Evolutionary conservation across 768 basidiomycete genomes (phyloP), one percentile per base, ranked within the genome.

Genomic region (Trametes sanguinea): DNA sequence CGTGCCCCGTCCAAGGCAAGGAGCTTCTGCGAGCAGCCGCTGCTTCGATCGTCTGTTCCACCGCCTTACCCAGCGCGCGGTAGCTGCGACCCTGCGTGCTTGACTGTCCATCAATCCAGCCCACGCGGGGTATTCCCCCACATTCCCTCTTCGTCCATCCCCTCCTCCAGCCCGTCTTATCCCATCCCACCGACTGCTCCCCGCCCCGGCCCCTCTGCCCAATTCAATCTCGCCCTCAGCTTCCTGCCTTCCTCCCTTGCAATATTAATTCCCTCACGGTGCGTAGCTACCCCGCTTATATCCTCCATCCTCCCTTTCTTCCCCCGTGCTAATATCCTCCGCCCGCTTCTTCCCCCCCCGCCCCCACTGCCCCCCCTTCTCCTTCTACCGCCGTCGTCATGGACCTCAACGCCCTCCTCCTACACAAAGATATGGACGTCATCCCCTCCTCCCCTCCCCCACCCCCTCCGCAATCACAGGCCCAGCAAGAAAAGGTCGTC

Each of bases 401-500:
- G 64, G 63, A 64, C 62, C 61, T 61, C 64, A 44, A 58, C 60
- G 27, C 56, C 35, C 33, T 65, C 64, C 30, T 60, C 6, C 48
- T 56, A 17, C 58, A 60, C 55, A 53, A 47, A 54, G 65, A 60
- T 53, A 70, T 68, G 67, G 67, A 70, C 47, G 57, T 51, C 59
- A 40, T 65, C 52, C 53, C 62, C 48, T 43, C 65, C 64, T 48
- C 57, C 5, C 67, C 61, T 35, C 61, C 69, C 37, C 67, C 60
- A 29, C 69, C 64, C 10, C 68, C 65, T n/a, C 51, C 16, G 37
- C 51, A n/a, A 22, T 50, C 57, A 29, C 57, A 39, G 10, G 35
- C 57, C 7, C 57, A 27, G 22, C 64, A 67, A 35, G 80, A 81
- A 35, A 81, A 81, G 71, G 66, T 74, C 30, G 75, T 76, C 43